A percentile compares a stretch with the other conserved stretches of the same genome.
phyloP scores from a whole-genome alignment of 306 rosid genomes.

The Casuarina glauca region DNA sequence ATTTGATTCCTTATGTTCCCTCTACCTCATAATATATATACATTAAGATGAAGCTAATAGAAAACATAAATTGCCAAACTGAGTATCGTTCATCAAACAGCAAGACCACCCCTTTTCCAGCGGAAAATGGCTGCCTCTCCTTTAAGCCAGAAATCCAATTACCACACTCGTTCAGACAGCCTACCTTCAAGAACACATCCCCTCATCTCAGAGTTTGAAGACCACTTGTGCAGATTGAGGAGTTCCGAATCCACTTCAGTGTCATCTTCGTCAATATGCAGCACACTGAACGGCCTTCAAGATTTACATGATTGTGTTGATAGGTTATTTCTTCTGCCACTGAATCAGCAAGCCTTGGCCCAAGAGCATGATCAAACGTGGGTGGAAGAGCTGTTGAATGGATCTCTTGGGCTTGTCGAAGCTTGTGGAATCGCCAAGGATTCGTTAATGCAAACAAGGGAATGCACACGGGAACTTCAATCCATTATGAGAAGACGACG shows the following conservation, averaged over 20 bases:
- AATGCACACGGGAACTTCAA: conserved; percentile 28
- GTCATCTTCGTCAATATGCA: conserved; percentile 15
- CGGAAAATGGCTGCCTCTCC: conserved; percentile 36
- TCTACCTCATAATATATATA: conserved; percentile 14
- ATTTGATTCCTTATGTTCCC: conserved; percentile 26
- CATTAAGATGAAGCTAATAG: conserved; percentile 9
- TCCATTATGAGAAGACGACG: conserved; percentile 27
- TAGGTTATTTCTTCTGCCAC: conserved; percentile 15
- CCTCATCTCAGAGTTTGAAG: conserved; percentile 31
- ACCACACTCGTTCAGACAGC: conserved; percentile 40
- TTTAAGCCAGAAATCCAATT: conserved; percentile 26
- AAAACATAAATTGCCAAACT: conserved; percentile 14
- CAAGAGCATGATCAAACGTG: conserved; percentile 2
- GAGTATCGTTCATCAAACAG: conserved; percentile 9
- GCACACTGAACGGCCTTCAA: conserved; percentile 24
- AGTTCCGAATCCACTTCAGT: conserved; percentile 28
- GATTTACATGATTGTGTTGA: conserved; percentile 14
- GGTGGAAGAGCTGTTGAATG: conserved; percentile 28
- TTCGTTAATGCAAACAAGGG: conserved; percentile 34
- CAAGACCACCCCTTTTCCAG: conserved; percentile 1
- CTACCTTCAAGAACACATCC: conserved; percentile 40
- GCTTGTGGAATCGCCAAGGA: conserved; percentile 34
- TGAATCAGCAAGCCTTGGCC: conserved; percentile 16
- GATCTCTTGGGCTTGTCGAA: conserved; percentile 35
- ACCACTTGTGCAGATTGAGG: conserved; percentile 30